Base-by-base conservation (phyloP, 257 asterid species). In the Misopates orontium region DNA sequence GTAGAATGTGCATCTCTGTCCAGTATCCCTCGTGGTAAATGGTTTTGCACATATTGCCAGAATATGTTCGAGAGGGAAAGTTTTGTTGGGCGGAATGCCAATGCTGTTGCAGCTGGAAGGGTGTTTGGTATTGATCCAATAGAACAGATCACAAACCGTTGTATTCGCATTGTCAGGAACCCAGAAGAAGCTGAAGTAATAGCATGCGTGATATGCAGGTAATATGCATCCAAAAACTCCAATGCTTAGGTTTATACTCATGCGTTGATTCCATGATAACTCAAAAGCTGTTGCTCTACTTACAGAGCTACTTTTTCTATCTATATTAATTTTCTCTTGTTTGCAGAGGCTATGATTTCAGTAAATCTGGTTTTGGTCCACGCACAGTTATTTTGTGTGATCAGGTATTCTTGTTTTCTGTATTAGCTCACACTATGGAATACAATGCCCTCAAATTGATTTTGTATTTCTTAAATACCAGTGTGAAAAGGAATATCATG, bases 201-300 rank as follows among this genome's bases (percentile, higher is more conserved):
- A 77, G 96, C 98, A 49, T 94, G 99, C 73, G 98, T 85, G 44
- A 78, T 94, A 63, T 94, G 99, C 97, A 88, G 99, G 99, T 94
- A 78, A 32, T 50, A 66, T 65, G 52, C 71, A 10, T 32, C 40
- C n/a, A 48, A 41, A 64, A 28, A 9, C 12, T 49, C 39, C 53
- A 58, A 16, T 48, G 59, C 72, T 18, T 52, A 22, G 49, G 25
- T 47, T 25, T 8, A 32, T 51, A 16, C 8, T 68, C 28, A 23
- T 24, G 23, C 60, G 47, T 73, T 48, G 24, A 51, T 32, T 17
- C 24, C 18, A 47, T 25, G 23, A 17, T 52, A 36, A 51, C 56
- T 54, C 41, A 45, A 44, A 67, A 23, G 72, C 61, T 66, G 21
- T 47, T 49, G 3, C 23, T 56, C 45, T 57, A 17, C 61, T 40